phyloP scores from a whole-genome alignment of 257 asterid species.

The Salvia miltiorrhiza region DNA sequence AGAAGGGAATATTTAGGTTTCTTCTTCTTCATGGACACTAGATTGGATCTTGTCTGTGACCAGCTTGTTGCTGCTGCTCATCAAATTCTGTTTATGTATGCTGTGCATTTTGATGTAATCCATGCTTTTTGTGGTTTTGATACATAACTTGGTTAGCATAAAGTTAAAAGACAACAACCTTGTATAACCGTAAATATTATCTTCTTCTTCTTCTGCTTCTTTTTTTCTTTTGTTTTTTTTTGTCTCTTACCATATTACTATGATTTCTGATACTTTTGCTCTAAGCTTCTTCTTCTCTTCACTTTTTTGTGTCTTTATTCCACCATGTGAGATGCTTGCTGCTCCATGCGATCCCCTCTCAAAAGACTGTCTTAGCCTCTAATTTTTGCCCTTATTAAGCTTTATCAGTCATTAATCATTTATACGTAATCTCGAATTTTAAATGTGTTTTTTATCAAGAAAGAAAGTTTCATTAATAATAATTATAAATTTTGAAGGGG shows the following conservation, averaged over 20 bases:
- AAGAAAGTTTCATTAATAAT: too few species aligned
- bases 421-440: background rate
- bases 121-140: background rate
- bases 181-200: background rate
- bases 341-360: background rate
- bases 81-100: constrained; percentile 8
- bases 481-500: too few species aligned
- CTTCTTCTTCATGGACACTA: constrained; percentile 58
- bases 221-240: too few species aligned
- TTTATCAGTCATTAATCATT: background rate
- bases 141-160: constrained; percentile 18
- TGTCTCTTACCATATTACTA: background rate
- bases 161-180: background rate
- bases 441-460: too few species aligned
- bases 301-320: constrained; percentile 20
- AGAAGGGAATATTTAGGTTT: constrained; percentile 67
- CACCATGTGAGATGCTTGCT: background rate
- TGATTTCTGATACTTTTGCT: background rate
- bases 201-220: too few species aligned
- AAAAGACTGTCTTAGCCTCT: background rate
- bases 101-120: background rate
- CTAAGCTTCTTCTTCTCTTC: constrained; percentile 9
- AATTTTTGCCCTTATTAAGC: background rate
- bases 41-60: constrained; percentile 21
- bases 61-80: constrained; percentile 11